Base-by-base conservation (phyloP, 2,329 filamentous ascomycete species). In the Orbilia quercus region DNA sequence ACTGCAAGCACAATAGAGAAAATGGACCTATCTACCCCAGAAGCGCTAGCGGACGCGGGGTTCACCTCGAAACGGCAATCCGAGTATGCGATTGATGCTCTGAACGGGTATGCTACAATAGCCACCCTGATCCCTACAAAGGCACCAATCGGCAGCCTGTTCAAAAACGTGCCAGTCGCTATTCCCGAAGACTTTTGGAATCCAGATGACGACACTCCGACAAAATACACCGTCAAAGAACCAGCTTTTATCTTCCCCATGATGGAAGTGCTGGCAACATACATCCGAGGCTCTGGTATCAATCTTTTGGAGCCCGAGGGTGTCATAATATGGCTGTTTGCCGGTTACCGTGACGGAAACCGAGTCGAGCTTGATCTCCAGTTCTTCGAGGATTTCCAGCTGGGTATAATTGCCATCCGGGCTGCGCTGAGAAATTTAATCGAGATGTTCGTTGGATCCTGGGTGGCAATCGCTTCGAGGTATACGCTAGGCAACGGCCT, bases 141-240 rank as follows among this genome's bases (percentile, higher is more conserved):
- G 1, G 40, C 50, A 1, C 42, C 51, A 12, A 40, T 65, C n/a
- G 28, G 36, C 1, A 36, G 28, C 1, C 18, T 23, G 7, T 65
- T 65, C 20, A 1, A 7, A n/a, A 65, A 57, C 22, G 36, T 28
- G 23, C 40, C 31, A 3, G 40, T 65, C 2, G 36, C 62, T 12
- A 57, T 65, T 11, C 51, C 51, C 0, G 40, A 36, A 16, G 42
- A 65, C 22, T 65, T 65, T 34, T 65, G 62, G 62, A 42, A 65
- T 23, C 62, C 62, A 9, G 18, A 57, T 6, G 62, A 65, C 18
- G 18, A 40, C 12, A 22, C 22, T 2, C 62, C 62, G 12, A 9
- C 47, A 28, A 44, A 14, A 1, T 66, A 58, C 9, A 42, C 16
- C 7, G 7, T 16, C 7, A 12, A 50, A n/a, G 42, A 42, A 5